Conservation (phyloP, 2,329 filamentous ascomycete genomes). For the Pseudogymnoascus sp. region DNA sequence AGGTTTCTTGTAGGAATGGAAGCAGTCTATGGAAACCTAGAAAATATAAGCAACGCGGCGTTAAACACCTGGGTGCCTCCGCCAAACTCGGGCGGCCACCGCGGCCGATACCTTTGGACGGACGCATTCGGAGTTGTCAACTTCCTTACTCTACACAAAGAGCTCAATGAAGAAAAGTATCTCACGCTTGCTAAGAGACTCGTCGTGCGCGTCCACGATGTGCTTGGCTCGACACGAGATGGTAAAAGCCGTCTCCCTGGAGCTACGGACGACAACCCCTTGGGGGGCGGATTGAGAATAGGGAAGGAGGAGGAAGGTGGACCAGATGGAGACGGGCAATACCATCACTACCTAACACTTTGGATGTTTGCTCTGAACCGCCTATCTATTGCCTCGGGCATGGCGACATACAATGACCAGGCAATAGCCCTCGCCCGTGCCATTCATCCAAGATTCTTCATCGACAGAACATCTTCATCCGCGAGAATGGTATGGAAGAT, state of each 20-base stretch:
- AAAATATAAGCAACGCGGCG: neutral
- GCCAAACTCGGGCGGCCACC: conserved; percentile 42
- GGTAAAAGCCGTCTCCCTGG: conserved; percentile 38
- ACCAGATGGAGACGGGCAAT: conserved; percentile 49
- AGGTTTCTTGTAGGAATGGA: neutral
- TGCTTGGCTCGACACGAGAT: conserved; percentile 46
- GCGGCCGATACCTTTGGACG: conserved; percentile 54
- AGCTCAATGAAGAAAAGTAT: conserved; percentile 35
- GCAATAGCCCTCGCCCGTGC: conserved; percentile 45
- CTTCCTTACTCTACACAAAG: conserved; percentile 45
- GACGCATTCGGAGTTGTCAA: conserved; percentile 54
- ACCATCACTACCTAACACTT: conserved; percentile 53
- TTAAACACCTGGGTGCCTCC: conserved; percentile 28
- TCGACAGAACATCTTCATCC: neutral
- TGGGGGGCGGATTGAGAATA: conserved; percentile 49
- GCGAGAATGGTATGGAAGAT: conserved; percentile 49
- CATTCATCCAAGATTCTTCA: conserved; percentile 46
- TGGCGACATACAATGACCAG: conserved; percentile 41
- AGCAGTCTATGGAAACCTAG: neutral
- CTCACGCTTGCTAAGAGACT: conserved; percentile 42
- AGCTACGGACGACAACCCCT: conserved; percentile 43
- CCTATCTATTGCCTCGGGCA: conserved; percentile 39
- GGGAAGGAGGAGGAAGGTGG: conserved; percentile 45
- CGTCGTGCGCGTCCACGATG: conserved; percentile 42
- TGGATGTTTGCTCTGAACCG: conserved; percentile 58